Conservation (phyloP, 495 filamentous ascomycete genomes). For the Penicillium argentinense region DNA sequence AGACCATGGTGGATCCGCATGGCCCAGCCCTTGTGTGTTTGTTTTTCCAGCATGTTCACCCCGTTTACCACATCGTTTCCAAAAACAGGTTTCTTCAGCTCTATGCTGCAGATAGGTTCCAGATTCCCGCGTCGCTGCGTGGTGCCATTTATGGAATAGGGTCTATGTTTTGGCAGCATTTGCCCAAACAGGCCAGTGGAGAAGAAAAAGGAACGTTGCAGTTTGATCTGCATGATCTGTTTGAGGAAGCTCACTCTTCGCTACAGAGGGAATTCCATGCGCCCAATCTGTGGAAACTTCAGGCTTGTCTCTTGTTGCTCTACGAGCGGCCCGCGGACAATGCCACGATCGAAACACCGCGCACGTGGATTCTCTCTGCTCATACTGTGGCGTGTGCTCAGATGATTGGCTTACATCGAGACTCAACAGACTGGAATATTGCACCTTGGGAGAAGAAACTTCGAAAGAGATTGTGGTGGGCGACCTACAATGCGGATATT, state of each 20-base stretch:
- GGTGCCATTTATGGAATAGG: slow-evolving; percentile 20
- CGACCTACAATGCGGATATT: slow-evolving; percentile 15
- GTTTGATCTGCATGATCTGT: slow-evolving; percentile 14
- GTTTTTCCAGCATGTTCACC: slow-evolving; percentile 23
- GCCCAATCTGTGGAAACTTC: slow-evolving; percentile 19
- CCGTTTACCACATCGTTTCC: slow-evolving; percentile 13
- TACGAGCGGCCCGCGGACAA: slow-evolving; percentile 20
- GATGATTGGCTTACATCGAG: slow-evolving; percentile 19
- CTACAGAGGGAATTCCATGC: slow-evolving; percentile 23
- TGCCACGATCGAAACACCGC: slow-evolving; percentile 23
- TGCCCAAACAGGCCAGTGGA: too few relatives aligned
- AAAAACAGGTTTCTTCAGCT: slow-evolving; percentile 12
- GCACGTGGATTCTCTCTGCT: slow-evolving; percentile 22
- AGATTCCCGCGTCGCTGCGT: slow-evolving; percentile 18
- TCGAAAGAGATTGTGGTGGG: slow-evolving; percentile 21
- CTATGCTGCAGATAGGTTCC: slow-evolving; percentile 8
- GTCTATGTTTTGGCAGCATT: slow-evolving; percentile 16
- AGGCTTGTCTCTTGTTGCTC: slow-evolving; percentile 21
- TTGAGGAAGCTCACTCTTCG: slow-evolving; percentile 21
- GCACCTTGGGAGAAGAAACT: slow-evolving; percentile 19
- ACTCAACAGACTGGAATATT: slow-evolving; percentile 18
- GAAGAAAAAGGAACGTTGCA: slow-evolving; percentile 5
- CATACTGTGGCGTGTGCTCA: slow-evolving; percentile 23
- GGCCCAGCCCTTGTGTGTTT: slow-evolving; percentile 13
- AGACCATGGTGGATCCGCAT: slow-evolving; percentile 10